These are phyloP conservation scores for Aspergillus cavernicola DNA, from an alignment of 495 filamentous ascomycete species.

Conservation along the genomic window DNA sequence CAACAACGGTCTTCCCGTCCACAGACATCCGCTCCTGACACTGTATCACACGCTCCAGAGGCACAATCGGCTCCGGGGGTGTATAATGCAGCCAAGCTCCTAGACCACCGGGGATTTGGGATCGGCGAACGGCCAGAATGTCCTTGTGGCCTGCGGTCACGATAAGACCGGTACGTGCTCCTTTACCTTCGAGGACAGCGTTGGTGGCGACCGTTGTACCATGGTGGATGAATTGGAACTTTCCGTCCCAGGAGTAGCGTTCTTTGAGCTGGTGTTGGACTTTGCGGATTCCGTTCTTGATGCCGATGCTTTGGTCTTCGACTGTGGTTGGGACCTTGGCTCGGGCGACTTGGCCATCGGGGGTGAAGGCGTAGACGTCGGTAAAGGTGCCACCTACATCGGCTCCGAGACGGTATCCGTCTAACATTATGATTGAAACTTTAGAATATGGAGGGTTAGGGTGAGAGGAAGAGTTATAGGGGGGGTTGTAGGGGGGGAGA, in stretches of 20 bases:
- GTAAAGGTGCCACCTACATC: conserved; percentile 50
- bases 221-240: conserved; percentile 37
- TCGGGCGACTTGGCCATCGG: conserved; percentile 35
- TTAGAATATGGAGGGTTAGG: background rate
- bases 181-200: conserved; percentile 40
- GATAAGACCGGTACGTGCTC: conserved; percentile 37
- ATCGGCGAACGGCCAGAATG: conserved; percentile 38
- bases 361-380: conserved; percentile 44
- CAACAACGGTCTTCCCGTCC: conserved; percentile 35
- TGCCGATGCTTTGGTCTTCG: conserved; percentile 46
- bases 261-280: conserved; percentile 28
- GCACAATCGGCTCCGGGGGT: conserved; percentile 47
- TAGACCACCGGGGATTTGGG: conserved; percentile 47
- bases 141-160: conserved; percentile 42
- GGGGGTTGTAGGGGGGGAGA: background rate
- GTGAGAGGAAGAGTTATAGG: background rate
- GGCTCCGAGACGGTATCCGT: conserved; percentile 28
- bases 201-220: conserved; percentile 42
- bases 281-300: conserved; percentile 40
- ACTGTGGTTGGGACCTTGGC: conserved; percentile 49
- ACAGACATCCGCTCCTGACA: conserved; percentile 46
- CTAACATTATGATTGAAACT: background rate
- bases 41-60: conserved; percentile 45
- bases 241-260: conserved; percentile 23
- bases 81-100: conserved; percentile 47